These are phyloP conservation scores for Pouteria glomerata DNA, from an alignment of 148 eudicot genomes.

Conservation along the genomic window DNA sequence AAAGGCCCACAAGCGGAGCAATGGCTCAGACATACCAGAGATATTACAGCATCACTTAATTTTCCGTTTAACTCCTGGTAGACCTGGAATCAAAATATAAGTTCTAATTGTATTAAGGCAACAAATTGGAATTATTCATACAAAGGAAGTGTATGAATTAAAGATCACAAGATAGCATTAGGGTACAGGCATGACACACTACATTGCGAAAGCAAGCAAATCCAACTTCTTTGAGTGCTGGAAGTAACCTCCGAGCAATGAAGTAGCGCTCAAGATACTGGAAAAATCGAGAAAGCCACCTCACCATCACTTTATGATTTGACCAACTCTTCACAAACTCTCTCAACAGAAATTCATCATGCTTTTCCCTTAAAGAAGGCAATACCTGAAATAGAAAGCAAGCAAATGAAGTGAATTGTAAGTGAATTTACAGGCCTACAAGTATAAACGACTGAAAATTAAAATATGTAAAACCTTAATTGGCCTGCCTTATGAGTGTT, in stretches of 20 bases:
- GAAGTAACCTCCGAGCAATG: conserved; percentile 58
- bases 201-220: conserved; percentile 57
- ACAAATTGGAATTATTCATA: background rate
- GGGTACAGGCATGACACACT: conserved; percentile 31
- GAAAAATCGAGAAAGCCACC: conserved; percentile 72
- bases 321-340: conserved; percentile 64
- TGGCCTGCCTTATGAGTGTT: no score
- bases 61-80: conserved; percentile 45
- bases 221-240: conserved; percentile 59
- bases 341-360: conserved; percentile 62
- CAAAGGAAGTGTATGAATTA: no score
- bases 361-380: conserved; percentile 60
- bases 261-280: conserved; percentile 72
- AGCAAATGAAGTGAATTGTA: background rate
- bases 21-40: conserved; percentile 36
- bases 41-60: conserved; percentile 64
- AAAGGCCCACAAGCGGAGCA: background rate
- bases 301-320: conserved; percentile 72
- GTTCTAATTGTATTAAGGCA: background rate
- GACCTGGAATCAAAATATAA: conserved; percentile 27
- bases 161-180: no score
- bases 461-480: no score
- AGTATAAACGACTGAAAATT: no score
- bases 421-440: background rate
- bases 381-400: conserved; percentile 36